Percentiles rank a stretch among this genome's conserved stretches.
These are phyloP conservation scores for Davidsoniella virescens DNA, from an alignment of 2,329 filamentous ascomycete genomes.

Conservation along the genomic window DNA sequence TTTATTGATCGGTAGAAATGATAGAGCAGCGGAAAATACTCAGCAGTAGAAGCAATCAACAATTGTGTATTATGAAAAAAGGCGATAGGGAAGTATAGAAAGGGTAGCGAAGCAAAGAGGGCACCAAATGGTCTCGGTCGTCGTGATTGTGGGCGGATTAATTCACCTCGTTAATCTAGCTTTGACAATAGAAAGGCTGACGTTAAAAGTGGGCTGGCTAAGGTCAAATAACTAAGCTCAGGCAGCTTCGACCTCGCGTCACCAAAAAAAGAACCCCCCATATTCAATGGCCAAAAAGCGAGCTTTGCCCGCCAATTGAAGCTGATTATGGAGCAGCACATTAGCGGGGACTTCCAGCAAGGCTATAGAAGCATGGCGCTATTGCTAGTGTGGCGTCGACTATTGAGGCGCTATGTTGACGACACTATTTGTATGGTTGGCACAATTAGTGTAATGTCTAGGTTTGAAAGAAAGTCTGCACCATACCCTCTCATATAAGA, in stretches of 20 bases:
- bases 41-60: background rate
- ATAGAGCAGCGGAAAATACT: background rate
- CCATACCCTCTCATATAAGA: too few species aligned
- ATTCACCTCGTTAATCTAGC: background rate
- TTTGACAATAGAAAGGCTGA: conserved; percentile 2
- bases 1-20: background rate
- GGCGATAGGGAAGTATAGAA: background rate
- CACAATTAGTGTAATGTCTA: too few species aligned
- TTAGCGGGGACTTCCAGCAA: too few species aligned
- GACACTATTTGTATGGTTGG: too few species aligned
- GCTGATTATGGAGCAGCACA: too few species aligned
- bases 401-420: too few species aligned
- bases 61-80: too few species aligned
- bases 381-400: too few species aligned
- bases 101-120: background rate
- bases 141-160: background rate
- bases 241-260: conserved; percentile 16
- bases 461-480: too few species aligned
- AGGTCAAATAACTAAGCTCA: background rate
- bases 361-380: too few species aligned
- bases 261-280: background rate
- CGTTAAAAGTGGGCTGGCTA: conserved; percentile 5
- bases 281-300: too few species aligned
- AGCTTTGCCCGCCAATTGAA: too few species aligned
- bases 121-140: background rate